Evolutionary conservation across 1,284 basidiomycete species (phyloP).

Genomic region (Entoloma clypeatum): DNA sequence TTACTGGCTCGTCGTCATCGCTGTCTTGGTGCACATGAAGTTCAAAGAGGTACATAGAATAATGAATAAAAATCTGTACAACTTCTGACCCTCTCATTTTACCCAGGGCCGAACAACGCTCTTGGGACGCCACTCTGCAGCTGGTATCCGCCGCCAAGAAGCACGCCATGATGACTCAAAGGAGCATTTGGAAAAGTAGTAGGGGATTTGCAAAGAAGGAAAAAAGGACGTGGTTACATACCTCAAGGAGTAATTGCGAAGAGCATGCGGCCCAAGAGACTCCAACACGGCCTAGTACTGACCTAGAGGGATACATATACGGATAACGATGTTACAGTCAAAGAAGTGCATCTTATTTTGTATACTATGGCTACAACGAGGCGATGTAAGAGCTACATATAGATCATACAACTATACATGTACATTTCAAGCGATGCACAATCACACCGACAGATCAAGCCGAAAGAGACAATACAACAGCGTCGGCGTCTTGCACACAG

Average conservation of each 20-base stretch:
- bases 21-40: conserved; percentile 65
- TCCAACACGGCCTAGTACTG: too few relatives aligned
- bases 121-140: conserved; percentile 41
- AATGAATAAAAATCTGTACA: too few relatives aligned
- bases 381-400: too few relatives aligned
- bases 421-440: too few relatives aligned
- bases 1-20: conserved; percentile 76
- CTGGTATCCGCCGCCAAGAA: conserved; percentile 29
- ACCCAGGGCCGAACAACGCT: conserved; percentile 41
- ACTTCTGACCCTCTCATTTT: not conserved
- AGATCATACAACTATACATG: too few relatives aligned
- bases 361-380: too few relatives aligned
- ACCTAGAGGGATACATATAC: too few relatives aligned
- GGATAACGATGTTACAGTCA: too few relatives aligned
- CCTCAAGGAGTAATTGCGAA: not conserved
- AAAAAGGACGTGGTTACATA: not conserved
- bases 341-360: too few relatives aligned
- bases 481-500: conserved; percentile 43
- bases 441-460: conserved; percentile 28
- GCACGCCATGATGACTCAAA: conserved; percentile 10
- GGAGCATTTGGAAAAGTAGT: conserved; percentile 12
- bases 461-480: conserved; percentile 48
- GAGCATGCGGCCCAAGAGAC: too few relatives aligned
- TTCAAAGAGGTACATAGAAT: conserved; percentile 65
- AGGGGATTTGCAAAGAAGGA: conserved; percentile 1